Conservation (phyloP, 2,329 filamentous ascomycete species). For the Fusarium tanahbumbuense region DNA sequence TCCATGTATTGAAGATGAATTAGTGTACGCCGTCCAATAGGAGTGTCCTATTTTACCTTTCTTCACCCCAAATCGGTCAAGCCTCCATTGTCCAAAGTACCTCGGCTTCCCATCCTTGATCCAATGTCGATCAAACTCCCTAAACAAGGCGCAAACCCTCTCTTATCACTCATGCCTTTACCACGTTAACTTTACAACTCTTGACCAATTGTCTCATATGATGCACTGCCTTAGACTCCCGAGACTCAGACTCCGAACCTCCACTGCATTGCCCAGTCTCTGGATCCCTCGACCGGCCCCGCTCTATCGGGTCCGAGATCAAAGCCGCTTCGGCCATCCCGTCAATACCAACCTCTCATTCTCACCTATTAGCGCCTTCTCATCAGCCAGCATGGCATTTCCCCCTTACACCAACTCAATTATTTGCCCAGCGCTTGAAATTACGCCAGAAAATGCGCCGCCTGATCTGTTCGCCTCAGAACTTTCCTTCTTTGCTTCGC, state of each 20-base stretch:
- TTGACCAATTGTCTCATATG: neutral
- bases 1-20: neutral
- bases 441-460: slow-evolving; percentile 45
- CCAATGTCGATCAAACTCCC: slow-evolving; percentile 7
- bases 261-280: slow-evolving; percentile 25
- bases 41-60: slow-evolving; percentile 7
- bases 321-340: slow-evolving; percentile 3
- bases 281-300: slow-evolving; percentile 21
- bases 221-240: slow-evolving; percentile 30
- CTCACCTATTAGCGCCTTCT: slow-evolving; percentile 28
- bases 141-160: neutral
- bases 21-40: slow-evolving; percentile 10
- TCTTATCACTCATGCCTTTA: neutral
- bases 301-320: slow-evolving; percentile 10
- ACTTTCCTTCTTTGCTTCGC: slow-evolving; percentile 49
- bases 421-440: slow-evolving; percentile 48
- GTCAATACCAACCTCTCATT: slow-evolving; percentile 10
- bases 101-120: slow-evolving; percentile 34
- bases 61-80: slow-evolving; percentile 13
- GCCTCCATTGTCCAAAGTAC: slow-evolving; percentile 1
- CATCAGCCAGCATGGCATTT: slow-evolving; percentile 35
- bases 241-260: slow-evolving; percentile 18
- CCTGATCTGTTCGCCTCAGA: slow-evolving; percentile 45
- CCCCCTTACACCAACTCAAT: slow-evolving; percentile 43
- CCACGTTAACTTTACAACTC: neutral